Base-by-base conservation (phyloP, 352 stramenopile species). In the Phytopythium chamaehyphon region DNA sequence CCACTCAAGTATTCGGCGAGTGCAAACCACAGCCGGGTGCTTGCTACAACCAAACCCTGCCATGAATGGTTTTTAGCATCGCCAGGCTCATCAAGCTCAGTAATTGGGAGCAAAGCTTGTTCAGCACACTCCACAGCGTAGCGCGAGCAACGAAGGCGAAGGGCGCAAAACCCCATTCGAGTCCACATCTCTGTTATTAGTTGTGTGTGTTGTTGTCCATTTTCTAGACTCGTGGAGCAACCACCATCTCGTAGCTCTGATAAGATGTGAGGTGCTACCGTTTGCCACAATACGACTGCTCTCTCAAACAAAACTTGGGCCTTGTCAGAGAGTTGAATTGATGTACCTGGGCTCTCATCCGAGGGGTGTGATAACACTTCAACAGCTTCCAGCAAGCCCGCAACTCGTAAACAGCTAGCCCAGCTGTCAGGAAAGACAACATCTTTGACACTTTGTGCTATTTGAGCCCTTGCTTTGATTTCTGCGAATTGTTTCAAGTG, bases 381-480 rank as follows among this genome's bases (percentile, higher is more conserved):
- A 47, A 86, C 77, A 15, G 69, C 71, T 60, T 84, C 71, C 7
- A 90, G 28, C 40, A 76, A 76, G 5, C 69, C 72, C 1, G 75
- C 57, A 9, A 86, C 68, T 43, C 76, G 84, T 6, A 93, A 50
- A 40, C 52, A 60, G 19, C 54, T 23, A 1, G 51, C 55, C 18
- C 47, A 61, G 11, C 24, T 59, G 26, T 90, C 79, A 2, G 72
- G 72, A 21, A 67, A 68, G 0, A 54, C 42, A 16, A 88, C 61
- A 10, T 93, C 78, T 45, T 90, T 91, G 1, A 61, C 60, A n/a
- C 85, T 88, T 56, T 87, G 78, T 36, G 76, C 62, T 18, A 93
- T 47, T 51, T 90, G 79, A 8, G 73, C 54, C 18, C 70, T 61
- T 1, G 80, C 70, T 53, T 90, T 89, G 9, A 90, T 26, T 45